A percentile compares a stretch with the other conserved stretches of the same genome.
Conservation (phyloP, 2,329 filamentous ascomycete genomes). For the Pseudogymnoascus sp. region DNA sequence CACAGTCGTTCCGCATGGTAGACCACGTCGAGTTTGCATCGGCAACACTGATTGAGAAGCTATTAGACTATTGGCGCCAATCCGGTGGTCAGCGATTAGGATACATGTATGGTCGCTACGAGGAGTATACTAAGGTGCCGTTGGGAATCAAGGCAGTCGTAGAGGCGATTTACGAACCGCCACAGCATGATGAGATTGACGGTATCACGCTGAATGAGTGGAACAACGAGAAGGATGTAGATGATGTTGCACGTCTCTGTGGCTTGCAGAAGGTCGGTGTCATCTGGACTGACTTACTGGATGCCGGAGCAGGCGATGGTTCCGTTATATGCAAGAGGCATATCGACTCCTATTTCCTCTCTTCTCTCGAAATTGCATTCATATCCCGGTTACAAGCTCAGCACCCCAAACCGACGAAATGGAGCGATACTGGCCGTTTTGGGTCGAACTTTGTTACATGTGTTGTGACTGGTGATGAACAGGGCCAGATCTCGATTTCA, state of each 20-base stretch:
- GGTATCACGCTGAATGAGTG: slow-evolving; percentile 79
- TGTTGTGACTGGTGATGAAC: slow-evolving; percentile 84
- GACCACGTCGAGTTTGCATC: slow-evolving; percentile 96
- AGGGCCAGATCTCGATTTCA: slow-evolving; percentile 79
- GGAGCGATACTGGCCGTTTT: slow-evolving; percentile 90
- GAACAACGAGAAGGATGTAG: slow-evolving; percentile 75
- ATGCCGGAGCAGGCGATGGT: slow-evolving; percentile 73
- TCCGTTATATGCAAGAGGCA: slow-evolving; percentile 92
- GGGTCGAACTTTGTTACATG: slow-evolving; percentile 97
- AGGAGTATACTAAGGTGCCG: slow-evolving; percentile 86
- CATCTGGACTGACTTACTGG: slow-evolving; percentile 87
- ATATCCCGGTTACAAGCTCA: slow-evolving; percentile 80
- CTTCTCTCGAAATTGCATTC: slow-evolving; percentile 86
- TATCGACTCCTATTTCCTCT: slow-evolving; percentile 83
- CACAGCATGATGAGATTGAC: slow-evolving; percentile 81
- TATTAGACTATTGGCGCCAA: slow-evolving; percentile 85
- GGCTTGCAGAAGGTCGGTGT: slow-evolving; percentile 84
- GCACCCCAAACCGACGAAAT: slow-evolving; percentile 85
- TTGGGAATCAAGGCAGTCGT: slow-evolving; percentile 92
- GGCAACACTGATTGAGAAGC: slow-evolving; percentile 74
- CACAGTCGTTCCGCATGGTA: slow-evolving; percentile 91
- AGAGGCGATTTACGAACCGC: slow-evolving; percentile 94
- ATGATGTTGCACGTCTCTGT: slow-evolving; percentile 72
- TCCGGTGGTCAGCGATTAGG: slow-evolving; percentile 76
- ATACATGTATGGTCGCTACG: slow-evolving; percentile 84